These are phyloP conservation scores for Euphorbia tirucalli DNA, from an alignment of 345 rosid genomes.

Conservation along the genomic window DNA sequence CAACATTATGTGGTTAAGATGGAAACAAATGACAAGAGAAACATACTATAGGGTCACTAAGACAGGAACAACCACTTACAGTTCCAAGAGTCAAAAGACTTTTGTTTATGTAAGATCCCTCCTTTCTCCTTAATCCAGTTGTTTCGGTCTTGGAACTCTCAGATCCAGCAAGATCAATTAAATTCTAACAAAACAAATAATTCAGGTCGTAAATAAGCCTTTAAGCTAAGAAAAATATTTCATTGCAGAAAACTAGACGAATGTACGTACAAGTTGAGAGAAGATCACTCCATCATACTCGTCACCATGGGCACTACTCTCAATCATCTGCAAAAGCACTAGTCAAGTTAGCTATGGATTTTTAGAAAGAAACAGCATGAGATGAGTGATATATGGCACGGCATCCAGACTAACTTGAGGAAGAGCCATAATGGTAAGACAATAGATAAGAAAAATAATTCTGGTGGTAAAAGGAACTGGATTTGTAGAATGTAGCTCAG, in stretches of 20 bases:
- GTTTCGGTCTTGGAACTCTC: conserved; percentile 99
- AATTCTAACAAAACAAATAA: conserved; percentile 57
- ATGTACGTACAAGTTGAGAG: conserved; percentile 83
- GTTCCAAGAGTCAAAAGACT: conserved; percentile 99
- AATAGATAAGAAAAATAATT: background rate
- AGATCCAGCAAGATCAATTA: conserved; percentile 99
- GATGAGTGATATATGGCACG: background rate
- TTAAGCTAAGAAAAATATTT: conserved; percentile 3
- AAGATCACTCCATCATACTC: conserved; percentile 98
- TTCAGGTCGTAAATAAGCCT: conserved; percentile 15
- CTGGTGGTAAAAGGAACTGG: background rate
- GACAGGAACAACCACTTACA: conserved; percentile 42
- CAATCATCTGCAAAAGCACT: conserved; percentile 81
- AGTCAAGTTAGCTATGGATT: conserved; percentile 10
- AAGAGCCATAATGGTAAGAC: background rate
- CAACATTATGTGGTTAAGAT: background rate
- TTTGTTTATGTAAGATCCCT: conserved; percentile 98
- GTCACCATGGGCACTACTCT: conserved; percentile 89
- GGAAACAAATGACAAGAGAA: background rate
- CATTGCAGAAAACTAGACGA: conserved; percentile 19
- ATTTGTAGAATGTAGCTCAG: background rate
- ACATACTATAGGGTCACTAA: background rate
- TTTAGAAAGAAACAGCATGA: conserved; percentile 9
- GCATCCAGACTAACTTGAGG: background rate
- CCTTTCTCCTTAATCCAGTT: conserved; percentile 94